A percentile compares a stretch with the other conserved stretches of the same genome.
Conservation (phyloP, 1,139 yeast genomes). For the Fermentozyma sake region DNA sequence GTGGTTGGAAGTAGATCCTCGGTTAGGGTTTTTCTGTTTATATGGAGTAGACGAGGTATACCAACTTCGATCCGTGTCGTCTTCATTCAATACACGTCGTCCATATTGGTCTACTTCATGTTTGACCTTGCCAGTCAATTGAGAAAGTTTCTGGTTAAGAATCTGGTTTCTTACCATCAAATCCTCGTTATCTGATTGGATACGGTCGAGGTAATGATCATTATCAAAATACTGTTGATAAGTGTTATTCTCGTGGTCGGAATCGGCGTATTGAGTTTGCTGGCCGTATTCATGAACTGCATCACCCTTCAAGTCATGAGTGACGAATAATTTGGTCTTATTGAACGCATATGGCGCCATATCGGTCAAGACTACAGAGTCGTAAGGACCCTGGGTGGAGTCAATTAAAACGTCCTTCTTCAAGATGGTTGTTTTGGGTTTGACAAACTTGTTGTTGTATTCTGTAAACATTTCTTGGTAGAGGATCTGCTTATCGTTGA, state of each 20-base stretch:
- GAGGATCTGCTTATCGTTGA: constrained; percentile 58
- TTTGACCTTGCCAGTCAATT: too few species aligned
- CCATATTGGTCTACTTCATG: too few species aligned
- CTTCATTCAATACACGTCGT: constrained; percentile 10
- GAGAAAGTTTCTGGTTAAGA: constrained; percentile 9
- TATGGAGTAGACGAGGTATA: constrained; percentile 24
- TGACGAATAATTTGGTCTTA: constrained; percentile 40
- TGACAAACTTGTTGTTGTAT: constrained; percentile 60
- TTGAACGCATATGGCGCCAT: constrained; percentile 25
- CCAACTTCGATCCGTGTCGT: constrained; percentile 13
- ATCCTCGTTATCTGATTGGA: constrained; percentile 12
- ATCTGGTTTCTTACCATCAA: constrained; percentile 10
- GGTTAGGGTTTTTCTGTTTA: background rate
- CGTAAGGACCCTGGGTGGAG: constrained; percentile 45
- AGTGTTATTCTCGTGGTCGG: background rate
- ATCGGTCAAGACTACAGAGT: constrained; percentile 28
- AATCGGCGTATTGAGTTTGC: background rate
- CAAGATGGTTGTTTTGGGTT: constrained; percentile 50
- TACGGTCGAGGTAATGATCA: constrained; percentile 8
- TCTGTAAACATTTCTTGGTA: constrained; percentile 62
- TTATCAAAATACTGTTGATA: background rate
- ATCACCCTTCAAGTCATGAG: constrained; percentile 45
- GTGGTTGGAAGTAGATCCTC: background rate
- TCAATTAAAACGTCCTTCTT: constrained; percentile 64
- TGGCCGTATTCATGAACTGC: constrained; percentile 10